Conservation (phyloP, 225 moss, liverwort and hornwort species). For the Ulota crispa region DNA sequence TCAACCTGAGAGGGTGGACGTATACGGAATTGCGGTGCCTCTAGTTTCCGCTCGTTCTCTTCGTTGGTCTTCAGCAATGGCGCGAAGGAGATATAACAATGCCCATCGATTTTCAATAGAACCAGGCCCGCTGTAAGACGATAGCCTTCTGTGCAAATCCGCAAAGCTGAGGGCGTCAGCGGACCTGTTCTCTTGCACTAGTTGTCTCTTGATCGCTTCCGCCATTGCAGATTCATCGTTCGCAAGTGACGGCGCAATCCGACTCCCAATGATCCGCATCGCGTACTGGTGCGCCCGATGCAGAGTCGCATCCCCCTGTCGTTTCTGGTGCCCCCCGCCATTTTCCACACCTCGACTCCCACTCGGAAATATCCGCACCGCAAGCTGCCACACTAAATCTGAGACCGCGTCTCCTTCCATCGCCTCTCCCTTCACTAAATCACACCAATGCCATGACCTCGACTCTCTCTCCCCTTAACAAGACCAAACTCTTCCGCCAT, state of each 20-base stretch:
- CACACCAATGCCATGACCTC: slow-evolving; percentile 20
- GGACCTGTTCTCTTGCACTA: slow-evolving; percentile 88
- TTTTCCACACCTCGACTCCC: slow-evolving; percentile 38
- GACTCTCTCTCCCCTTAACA: not conserved
- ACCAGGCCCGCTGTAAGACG: slow-evolving; percentile 78
- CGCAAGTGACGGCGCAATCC: slow-evolving; percentile 88
- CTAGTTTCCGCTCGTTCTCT: slow-evolving; percentile 82
- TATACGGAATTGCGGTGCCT: slow-evolving; percentile 75
- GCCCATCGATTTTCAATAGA: slow-evolving; percentile 91
- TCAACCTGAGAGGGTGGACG: slow-evolving; percentile 71
- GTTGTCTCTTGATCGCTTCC: slow-evolving; percentile 92
- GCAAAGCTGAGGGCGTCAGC: slow-evolving; percentile 94
- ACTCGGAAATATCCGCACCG: slow-evolving; percentile 75
- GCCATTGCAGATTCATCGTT: slow-evolving; percentile 95
- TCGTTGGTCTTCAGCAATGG: slow-evolving; percentile 84
- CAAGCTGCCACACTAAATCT: slow-evolving; percentile 94
- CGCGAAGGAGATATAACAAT: slow-evolving; percentile 79
- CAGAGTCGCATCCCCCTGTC: slow-evolving; percentile 35
- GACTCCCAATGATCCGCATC: slow-evolving; percentile 97
- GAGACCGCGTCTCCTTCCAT: slow-evolving; percentile 95
- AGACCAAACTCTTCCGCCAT: slow-evolving; percentile 17
- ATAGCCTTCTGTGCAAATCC: slow-evolving; percentile 83
- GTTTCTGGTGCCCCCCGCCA: slow-evolving; percentile 34
- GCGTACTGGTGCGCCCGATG: slow-evolving; percentile 89
- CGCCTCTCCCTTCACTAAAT: slow-evolving; percentile 4